Conservation (phyloP, 1,284 basidiomycete species). For the Rhodotorula sp. region DNA sequence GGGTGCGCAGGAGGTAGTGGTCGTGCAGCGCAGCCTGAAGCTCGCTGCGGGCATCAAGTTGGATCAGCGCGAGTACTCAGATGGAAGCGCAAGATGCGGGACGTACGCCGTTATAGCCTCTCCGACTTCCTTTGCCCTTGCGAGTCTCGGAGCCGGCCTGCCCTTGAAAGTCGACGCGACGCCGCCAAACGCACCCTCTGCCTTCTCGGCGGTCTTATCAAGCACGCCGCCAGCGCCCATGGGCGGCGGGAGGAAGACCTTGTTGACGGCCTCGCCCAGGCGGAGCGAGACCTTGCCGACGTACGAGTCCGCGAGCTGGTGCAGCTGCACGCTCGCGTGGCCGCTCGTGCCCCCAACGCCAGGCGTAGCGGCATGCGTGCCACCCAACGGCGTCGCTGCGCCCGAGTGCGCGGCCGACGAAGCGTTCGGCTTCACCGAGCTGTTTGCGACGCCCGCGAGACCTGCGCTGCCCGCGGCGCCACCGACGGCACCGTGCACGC, state of each 20-base stretch:
- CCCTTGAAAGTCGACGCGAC: conserved; percentile 13
- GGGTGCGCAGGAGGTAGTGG: conserved; percentile 45
- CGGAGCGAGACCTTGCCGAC: conserved; percentile 43
- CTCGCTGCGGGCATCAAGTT: conserved; percentile 28
- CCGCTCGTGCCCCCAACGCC: not conserved
- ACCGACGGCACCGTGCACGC: not conserved
- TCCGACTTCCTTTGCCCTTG: conserved; percentile 37
- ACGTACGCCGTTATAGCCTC: conserved; percentile 40
- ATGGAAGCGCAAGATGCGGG: not conserved
- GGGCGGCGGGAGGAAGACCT: conserved; percentile 37
- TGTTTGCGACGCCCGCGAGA: too few relatives aligned
- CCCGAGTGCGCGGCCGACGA: conserved; percentile 4
- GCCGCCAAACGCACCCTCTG: conserved; percentile 17
- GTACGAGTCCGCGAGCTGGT: conserved; percentile 43
- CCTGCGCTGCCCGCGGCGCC: not conserved
- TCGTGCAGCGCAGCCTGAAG: conserved; percentile 42
- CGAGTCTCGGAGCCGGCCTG: conserved; percentile 38
- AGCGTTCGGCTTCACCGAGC: too few relatives aligned
- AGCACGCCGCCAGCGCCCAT: conserved; percentile 15
- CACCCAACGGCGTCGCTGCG: conserved; percentile 1
- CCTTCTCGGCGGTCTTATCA: conserved; percentile 11
- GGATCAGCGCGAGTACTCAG: not conserved
- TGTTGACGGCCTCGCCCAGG: conserved; percentile 45
- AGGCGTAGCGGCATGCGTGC: not conserved
- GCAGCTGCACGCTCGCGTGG: conserved; percentile 7